Evolutionary conservation across 2,329 filamentous ascomycete genomes (phyloP).

Genomic region (Ophiostoma sp.): DNA sequence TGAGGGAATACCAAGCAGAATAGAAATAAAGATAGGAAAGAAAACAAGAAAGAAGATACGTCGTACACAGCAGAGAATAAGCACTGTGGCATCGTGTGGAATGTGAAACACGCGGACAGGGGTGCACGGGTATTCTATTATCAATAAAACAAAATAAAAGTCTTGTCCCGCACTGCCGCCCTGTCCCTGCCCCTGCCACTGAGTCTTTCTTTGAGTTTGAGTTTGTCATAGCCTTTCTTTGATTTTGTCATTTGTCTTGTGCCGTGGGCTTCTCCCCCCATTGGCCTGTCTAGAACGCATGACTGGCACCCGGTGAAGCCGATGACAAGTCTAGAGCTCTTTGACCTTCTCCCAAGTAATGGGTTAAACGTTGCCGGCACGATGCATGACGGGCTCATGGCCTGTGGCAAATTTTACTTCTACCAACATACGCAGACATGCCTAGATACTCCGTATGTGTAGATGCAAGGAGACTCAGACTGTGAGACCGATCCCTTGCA

Average conservation of each 20-base stretch:
- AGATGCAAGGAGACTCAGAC: too few relatives aligned
- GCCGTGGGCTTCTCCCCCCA: neutral
- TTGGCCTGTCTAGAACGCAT: neutral
- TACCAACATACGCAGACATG: too few relatives aligned
- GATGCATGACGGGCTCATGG: too few relatives aligned
- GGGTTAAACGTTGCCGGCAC: neutral
- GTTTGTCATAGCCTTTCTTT: too few relatives aligned
- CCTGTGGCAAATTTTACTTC: too few relatives aligned
- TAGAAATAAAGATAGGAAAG: too few relatives aligned
- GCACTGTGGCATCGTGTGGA: slow-evolving; percentile 7
- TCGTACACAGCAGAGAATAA: neutral
- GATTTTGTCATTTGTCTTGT: neutral
- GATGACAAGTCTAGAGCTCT: neutral
- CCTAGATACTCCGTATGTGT: too few relatives aligned
- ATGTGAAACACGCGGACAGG: slow-evolving; percentile 3
- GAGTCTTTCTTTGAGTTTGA: too few relatives aligned
- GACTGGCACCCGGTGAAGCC: slow-evolving; percentile 3
- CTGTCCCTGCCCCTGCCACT: neutral
- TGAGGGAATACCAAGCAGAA: too few relatives aligned
- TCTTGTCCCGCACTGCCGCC: neutral
- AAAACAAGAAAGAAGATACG: too few relatives aligned
- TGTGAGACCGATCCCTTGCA: too few relatives aligned
- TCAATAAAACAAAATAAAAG: neutral
- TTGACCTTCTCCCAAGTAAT: neutral
- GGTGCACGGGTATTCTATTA: neutral